phyloP scores from a whole-genome alignment of 2,329 filamentous ascomycete genomes.

The Akanthomyces lecanii region DNA sequence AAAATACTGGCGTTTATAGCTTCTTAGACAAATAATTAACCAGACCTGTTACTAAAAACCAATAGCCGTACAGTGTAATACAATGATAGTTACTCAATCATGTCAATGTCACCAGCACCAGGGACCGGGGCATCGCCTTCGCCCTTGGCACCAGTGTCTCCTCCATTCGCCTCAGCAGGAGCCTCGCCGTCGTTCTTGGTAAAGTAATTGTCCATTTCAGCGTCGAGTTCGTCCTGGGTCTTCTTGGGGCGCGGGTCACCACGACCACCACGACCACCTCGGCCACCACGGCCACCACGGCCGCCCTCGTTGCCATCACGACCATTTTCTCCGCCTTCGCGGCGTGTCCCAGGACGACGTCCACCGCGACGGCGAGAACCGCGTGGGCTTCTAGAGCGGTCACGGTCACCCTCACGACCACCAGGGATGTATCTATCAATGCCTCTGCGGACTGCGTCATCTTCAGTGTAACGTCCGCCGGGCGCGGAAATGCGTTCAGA shows the following conservation, averaged over 20 bases:
- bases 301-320: conserved; percentile 29
- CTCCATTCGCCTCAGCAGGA: conserved; percentile 33
- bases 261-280: conserved; percentile 37
- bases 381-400: conserved; percentile 55
- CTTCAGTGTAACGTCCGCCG: conserved; percentile 47
- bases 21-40: not conserved
- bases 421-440: conserved; percentile 80
- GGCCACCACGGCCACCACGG: conserved; percentile 39
- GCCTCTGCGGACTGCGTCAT: conserved; percentile 58
- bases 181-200: conserved; percentile 38
- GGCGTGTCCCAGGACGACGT: conserved; percentile 46
- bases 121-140: conserved; percentile 26
- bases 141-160: conserved; percentile 24
- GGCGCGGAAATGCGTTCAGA: conserved; percentile 58
- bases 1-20: not conserved
- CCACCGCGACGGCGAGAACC: conserved; percentile 39
- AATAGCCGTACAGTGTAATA: conserved; percentile 7
- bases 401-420: conserved; percentile 32
- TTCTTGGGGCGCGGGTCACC: conserved; percentile 64
- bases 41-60: not conserved
- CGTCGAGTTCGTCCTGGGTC: conserved; percentile 87
- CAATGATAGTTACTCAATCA: conserved; percentile 54
- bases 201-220: conserved; percentile 97
- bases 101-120: conserved; percentile 57
- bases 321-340: conserved; percentile 32